A percentile compares a stretch with the other conserved stretches of the same genome.
These are phyloP conservation scores for Epichloe scottii DNA, from an alignment of 2,329 filamentous ascomycete genomes.

Conservation along the genomic window DNA sequence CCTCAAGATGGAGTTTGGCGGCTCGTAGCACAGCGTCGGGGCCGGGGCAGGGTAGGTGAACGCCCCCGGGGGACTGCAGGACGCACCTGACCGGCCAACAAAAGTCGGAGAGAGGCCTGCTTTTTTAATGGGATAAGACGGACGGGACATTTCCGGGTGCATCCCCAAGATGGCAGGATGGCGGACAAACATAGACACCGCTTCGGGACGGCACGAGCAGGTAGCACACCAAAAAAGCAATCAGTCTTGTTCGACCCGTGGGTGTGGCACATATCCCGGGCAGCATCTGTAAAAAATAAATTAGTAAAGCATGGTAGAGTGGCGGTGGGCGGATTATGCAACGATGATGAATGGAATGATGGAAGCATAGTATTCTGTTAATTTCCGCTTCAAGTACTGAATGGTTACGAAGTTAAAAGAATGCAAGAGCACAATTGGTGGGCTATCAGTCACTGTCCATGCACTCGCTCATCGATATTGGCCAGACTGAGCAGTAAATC, in stretches of 20 bases:
- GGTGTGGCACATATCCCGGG: not conserved
- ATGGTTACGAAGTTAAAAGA: not conserved
- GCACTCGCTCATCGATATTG: not conserved
- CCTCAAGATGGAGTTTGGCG: conserved; percentile 84
- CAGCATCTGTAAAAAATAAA: too few relatives aligned
- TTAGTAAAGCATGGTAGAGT: not conserved
- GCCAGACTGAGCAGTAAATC: too few relatives aligned
- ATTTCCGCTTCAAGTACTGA: too few relatives aligned
- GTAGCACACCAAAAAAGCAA: not conserved
- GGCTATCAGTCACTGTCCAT: too few relatives aligned
- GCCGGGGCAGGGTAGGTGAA: not conserved
- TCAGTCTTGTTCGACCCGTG: not conserved
- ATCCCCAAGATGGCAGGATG: not conserved
- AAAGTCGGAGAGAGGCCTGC: not conserved
- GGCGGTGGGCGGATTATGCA: not conserved
- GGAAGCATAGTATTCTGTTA: too few relatives aligned
- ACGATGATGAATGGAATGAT: not conserved
- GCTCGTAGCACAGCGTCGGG: conserved; percentile 13
- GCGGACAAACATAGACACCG: not conserved
- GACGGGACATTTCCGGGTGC: too few relatives aligned
- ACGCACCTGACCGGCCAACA: conserved; percentile 1
- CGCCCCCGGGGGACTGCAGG: not conserved
- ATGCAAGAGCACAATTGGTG: not conserved
- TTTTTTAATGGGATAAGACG: not conserved
- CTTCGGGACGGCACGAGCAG: not conserved